Evolutionary conservation across 371 early-diverging fungal genomes (phyloP), one percentile per base, ranked within the genome.

Genomic region (Apophysomyces ossiformis): DNA sequence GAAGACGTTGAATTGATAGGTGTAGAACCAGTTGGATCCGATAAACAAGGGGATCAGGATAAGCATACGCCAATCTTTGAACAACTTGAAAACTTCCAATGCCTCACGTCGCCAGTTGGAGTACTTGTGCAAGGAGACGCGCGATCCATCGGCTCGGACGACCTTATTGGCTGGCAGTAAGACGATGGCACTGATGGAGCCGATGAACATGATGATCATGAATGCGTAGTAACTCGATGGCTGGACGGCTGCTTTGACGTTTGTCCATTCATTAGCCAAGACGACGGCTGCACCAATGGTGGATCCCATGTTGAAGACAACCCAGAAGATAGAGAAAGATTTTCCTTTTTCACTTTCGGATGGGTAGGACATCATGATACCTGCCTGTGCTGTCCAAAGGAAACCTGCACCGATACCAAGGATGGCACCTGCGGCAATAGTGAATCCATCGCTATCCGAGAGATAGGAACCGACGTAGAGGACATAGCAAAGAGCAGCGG

Each of bases 331-430:
- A 21, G 86, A 81, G 63, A 89, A 87, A 65, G 78, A 86, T 41
- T 74, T 84, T 47, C 92, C 93, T 81, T 92, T 92, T 39, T 88
- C 86, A 35, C 83, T 69, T 64, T 93, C 92, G 37, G 75, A 73
- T 18, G 94, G 92, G 70, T 94, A 92, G 41, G 92, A 88, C 75
- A 91, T 85, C 87, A 92, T 90, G 13, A 93, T 89, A 74, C 89
- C 86, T 36, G 92, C 92, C 72, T 92, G 92, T 7, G 92, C 92
- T 5, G 76, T 79, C 79, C 79, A 76, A 54, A 78, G 69, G 70
- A 78, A 75, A 69, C 79, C 79, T 44, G 79, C 79, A 72, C 88
- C 82, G 32, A 85, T 64, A 79, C 92, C 92, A 58, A 91, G 79
- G 50, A 87, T 67, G 57, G 83, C 87, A 67, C 89, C 89, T 37